Conservation (phyloP, 2,329 filamentous ascomycete genomes). For the Scytalidium sp. region DNA sequence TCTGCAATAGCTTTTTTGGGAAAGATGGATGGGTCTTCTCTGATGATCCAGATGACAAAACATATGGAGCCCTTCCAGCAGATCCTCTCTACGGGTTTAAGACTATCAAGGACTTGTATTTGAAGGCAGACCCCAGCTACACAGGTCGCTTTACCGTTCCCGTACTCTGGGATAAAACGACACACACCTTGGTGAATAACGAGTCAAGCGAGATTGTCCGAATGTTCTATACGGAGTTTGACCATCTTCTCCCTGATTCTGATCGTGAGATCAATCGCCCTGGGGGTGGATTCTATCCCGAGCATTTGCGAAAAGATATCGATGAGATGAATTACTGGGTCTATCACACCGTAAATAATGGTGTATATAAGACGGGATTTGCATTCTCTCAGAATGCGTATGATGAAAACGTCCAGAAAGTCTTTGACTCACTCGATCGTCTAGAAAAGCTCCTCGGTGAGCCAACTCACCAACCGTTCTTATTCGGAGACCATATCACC, state of each 20-base stretch:
- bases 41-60: constrained; percentile 48
- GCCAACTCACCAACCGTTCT: constrained; percentile 48
- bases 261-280: too few relatives aligned
- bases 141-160: constrained; percentile 65
- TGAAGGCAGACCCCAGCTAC: constrained; percentile 60
- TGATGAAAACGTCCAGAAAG: constrained; percentile 53
- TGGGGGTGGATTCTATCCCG: too few relatives aligned
- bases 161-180: constrained; percentile 60
- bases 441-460: constrained; percentile 55
- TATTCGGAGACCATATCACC: constrained; percentile 62
- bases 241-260: constrained; percentile 31
- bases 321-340: constrained; percentile 68
- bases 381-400: constrained; percentile 64
- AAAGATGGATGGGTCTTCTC: constrained; percentile 43
- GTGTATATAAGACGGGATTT: constrained; percentile 58
- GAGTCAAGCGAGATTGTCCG: constrained; percentile 78
- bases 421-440: constrained; percentile 64
- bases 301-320: too few relatives aligned
- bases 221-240: constrained; percentile 76
- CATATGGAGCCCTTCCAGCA: constrained; percentile 60
- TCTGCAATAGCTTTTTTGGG: too few relatives aligned
- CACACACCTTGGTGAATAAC: constrained; percentile 70
- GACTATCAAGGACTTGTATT: constrained; percentile 63
- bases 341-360: constrained; percentile 51
- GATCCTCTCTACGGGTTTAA: constrained; percentile 57